Base-by-base conservation (phyloP, 1,139 yeast species). In the Debaryomyces nepalensis region DNA sequence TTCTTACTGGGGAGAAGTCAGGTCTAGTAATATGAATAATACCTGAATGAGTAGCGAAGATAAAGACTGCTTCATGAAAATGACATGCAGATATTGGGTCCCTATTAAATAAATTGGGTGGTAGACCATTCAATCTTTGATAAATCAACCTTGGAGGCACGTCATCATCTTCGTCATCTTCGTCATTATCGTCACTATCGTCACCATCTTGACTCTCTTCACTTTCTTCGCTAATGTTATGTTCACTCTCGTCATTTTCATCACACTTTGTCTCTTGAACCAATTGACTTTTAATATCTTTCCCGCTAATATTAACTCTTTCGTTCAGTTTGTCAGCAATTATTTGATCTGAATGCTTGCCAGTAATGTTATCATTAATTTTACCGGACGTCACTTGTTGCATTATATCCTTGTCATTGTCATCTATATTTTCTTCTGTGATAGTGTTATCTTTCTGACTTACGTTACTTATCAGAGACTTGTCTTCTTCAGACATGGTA, bases 41-140 rank as follows among this genome's bases (percentile, higher is more conserved):
- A 0, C 99, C 99, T 0, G 95, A 81, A 54, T 93, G 97, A 1
- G 97, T 88, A 1, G 96, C 98, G 67, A 90, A 85, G 11, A 87
- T 80, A 52, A 85, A 79, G 33, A 82, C 73, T 2, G 69, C 61
- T 3, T 82, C 87, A 42, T 77, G 75, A 44, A 86, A 77, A 11
- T 72, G 65, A 48, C 85, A 77, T 0, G 90, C 68, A 1, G 97
- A 87, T 1, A 93, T 77, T 0, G 95, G 87, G 55, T 93, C 97
- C 36, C 79, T 76, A 32, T 64, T 66, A 62, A 90, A 87, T 52
- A 90, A 81, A 14, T 79, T 74, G 1, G 79, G 63, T 0, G 96
- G 95, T 2, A 88, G 71, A 34, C 77, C 74, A 4, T 74, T 72
- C 19, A 89, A 63, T 42, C 97, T 69, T 5, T 87, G 72, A 57